phyloP scores from a whole-genome alignment of 176 grass and related monocot genomes.

The Otatea glauca region DNA sequence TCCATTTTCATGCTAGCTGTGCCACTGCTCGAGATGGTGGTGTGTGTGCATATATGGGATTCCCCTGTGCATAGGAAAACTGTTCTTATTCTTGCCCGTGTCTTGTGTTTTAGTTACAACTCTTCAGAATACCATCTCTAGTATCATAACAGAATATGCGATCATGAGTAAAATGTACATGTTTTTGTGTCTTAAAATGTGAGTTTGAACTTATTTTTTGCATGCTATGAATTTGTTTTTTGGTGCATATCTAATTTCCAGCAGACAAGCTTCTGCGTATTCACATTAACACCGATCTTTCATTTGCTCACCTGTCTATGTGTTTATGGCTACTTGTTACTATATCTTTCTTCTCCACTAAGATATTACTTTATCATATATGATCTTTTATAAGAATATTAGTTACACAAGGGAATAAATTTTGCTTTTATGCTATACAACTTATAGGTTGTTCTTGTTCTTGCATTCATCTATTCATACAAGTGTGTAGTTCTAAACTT shows the following conservation, averaged over 20 bases:
- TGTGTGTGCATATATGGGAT: neutral
- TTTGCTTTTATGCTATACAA: slow-evolving; percentile 34
- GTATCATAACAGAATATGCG: neutral
- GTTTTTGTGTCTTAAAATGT: neutral
- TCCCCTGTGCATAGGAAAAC: slow-evolving; percentile 4
- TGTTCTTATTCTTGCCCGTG: slow-evolving; percentile 2
- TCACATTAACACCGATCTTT: slow-evolving; percentile 27
- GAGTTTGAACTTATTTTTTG: slow-evolving; percentile 10
- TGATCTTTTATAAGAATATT: slow-evolving; percentile 27
- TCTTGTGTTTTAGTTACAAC: slow-evolving; percentile 14
- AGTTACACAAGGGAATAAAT: neutral
- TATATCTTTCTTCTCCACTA: slow-evolving; percentile 14
- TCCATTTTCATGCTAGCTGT: no score
- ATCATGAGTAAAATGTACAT: slow-evolving; percentile 17
- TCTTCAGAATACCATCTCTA: neutral
- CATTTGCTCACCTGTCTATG: neutral
- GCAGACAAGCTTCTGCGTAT: neutral
- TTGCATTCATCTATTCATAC: slow-evolving; percentile 18
- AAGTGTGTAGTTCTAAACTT: neutral
- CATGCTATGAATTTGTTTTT: neutral
- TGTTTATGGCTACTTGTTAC: slow-evolving; percentile 1
- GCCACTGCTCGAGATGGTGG: neutral
- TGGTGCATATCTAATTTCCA: neutral
- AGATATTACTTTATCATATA: slow-evolving; percentile 15
- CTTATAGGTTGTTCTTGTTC: neutral